phyloP scores from a whole-genome alignment of 2,329 filamentous ascomycete species.

The Neopestalotiopsis clavispora region DNA sequence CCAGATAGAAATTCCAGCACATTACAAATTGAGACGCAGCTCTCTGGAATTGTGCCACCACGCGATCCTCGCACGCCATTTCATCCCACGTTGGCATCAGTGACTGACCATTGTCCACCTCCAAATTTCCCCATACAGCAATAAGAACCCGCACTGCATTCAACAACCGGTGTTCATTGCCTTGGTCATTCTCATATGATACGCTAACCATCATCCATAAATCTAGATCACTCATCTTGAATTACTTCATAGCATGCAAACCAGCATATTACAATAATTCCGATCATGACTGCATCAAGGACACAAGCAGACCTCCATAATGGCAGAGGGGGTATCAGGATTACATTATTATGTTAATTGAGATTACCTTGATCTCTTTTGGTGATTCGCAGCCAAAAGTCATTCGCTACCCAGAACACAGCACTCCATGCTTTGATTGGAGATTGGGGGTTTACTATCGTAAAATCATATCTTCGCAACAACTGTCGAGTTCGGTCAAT shows the following conservation, averaged over 20 bases:
- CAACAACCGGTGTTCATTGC: too few species aligned
- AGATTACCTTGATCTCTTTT: constrained; percentile 7
- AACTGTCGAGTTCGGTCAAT: constrained; percentile 17
- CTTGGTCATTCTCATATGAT: too few species aligned
- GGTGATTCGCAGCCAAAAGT: constrained; percentile 31
- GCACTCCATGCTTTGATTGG: constrained; percentile 27
- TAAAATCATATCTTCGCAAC: constrained; percentile 29
- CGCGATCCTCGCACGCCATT: constrained; percentile 11
- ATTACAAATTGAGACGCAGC: background rate
- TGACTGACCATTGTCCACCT: background rate
- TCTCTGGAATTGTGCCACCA: background rate
- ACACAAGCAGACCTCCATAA: background rate
- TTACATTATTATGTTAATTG: background rate
- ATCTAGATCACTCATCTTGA: too few species aligned
- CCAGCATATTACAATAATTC: too few species aligned
- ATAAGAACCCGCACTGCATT: too few species aligned
- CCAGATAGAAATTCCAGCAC: background rate
- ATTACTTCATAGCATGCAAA: too few species aligned
- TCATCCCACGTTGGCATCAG: background rate
- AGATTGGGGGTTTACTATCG: constrained; percentile 26
- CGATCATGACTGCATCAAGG: too few species aligned
- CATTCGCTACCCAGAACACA: constrained; percentile 29
- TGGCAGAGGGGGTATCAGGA: constrained; percentile 1
- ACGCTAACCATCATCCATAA: too few species aligned
- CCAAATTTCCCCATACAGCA: background rate